Evolutionary conservation across 495 filamentous ascomycete genomes (phyloP), one percentile per base, ranked within the genome.

Genomic region (Cercophora sp.): DNA sequence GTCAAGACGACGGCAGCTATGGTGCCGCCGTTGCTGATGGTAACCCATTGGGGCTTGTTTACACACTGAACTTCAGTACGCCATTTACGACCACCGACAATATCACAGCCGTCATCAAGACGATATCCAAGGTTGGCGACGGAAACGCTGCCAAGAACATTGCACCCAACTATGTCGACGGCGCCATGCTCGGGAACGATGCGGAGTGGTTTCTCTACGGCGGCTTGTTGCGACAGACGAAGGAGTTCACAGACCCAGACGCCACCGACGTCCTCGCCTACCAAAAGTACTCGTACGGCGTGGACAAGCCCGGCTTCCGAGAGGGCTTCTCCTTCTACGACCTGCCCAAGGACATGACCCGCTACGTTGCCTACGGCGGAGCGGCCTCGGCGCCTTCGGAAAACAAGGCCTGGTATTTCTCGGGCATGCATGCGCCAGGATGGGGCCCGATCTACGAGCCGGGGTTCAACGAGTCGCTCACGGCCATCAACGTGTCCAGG

Each of bases 351-450:
- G 62, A 59, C 22, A 51, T 87, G 27, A 88, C 81, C 3, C 73
- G 79, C 31, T 88, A 83, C 60, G 61, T 90, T 35, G 79, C 84
- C 4, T 79, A 77, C 53, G 86, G 86, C 9, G 85, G 77, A 1
- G 77, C 73, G 0, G 83, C 76, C 6, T 85, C 75, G 10, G 81
- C 79, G 4, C 85, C 85, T 0, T 87, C 85, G 8, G 85, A 90
- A 65, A 85, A 89, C 53, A 74, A 79, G 47, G 85, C 79, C 0
- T 90, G 84, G 70, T 86, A 88, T 58, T 86, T 90, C 57, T 78
- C 81, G 3, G 86, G 86, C 0, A 71, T 81, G 70, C 78, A 70
- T 20, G 72, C 75, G 0, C 39, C 60, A 5, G 65, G 65, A 51
- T 73, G 67, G 60, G 77, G 78, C 0, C 57, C 70, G 1, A 75